Base-by-base conservation (phyloP, 1,284 basidiomycete genomes). In the Kwoniella shivajii region DNA sequence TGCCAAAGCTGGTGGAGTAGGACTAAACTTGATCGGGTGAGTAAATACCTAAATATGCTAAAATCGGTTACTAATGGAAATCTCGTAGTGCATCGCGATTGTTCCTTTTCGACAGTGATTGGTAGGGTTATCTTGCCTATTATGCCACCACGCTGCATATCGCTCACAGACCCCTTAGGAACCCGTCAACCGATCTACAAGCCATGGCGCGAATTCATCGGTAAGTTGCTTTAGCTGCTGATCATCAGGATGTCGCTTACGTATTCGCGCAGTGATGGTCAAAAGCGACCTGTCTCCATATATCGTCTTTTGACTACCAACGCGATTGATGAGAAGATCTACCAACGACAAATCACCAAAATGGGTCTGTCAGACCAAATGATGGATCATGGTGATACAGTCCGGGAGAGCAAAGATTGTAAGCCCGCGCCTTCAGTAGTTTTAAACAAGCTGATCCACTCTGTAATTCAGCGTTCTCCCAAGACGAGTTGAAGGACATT, bases 141-240 rank as follows among this genome's bases (percentile, higher is more conserved):
- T 29, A 46, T 30, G 22, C 41, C 39, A n/a, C n/a, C n/a, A n/a
- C 30, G 53, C 16, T 27, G 26, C 29, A 31, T 29, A 10, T 52
- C 26, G 31, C 58, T 63, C 47, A 54, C n/a, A 29, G 1, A 14
- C 5, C 18, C 3, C 16, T 1, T 38, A 74, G 70, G 75, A 76
- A 78, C 41, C 77, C 77, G 0, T 78, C 80, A 1, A 80, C 79
- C 66, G 95, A 99, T 76, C 78, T 93, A 16, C 95, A 99, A 76
- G 90, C 95, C 1, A 99, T 99, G 95, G 95, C 93, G 50, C 86
- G 96, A 46, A 97, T 95, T 68, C 91, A 94, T 76, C 84, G 91
- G 91, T 92, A 60, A 59, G 81, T 69, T 13, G 18, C 24, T 36
- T 42, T 10, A 36, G 57, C 46, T 39, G 30, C 50, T 53, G 16